Percentiles rank a stretch among this genome's conserved stretches.
Evolutionary conservation across 2,329 filamentous ascomycete genomes (phyloP).

Genomic region (Beauveria medogensis): DNA sequence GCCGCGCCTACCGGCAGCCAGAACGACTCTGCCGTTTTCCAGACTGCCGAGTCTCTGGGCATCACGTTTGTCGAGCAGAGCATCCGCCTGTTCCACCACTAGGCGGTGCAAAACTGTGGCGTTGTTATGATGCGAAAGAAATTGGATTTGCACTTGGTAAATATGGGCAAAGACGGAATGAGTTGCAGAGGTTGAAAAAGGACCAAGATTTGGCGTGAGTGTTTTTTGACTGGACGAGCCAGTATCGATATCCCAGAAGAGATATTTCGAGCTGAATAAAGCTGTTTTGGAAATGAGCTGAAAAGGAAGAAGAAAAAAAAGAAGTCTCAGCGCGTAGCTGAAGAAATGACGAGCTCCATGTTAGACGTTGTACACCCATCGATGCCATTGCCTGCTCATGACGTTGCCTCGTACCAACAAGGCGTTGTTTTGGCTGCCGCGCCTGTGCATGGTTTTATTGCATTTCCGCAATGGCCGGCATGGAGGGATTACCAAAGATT

Average conservation of each 20-base stretch:
- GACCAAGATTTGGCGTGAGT: background rate
- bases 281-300: too few species aligned
- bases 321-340: background rate
- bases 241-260: background rate
- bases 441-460: too few species aligned
- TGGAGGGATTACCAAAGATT: too few species aligned
- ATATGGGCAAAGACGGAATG: background rate
- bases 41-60: conserved; percentile 82
- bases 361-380: background rate
- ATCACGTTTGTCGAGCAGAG: conserved; percentile 96
- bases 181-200: background rate
- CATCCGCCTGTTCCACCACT: conserved; percentile 91
- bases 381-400: background rate
- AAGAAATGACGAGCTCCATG: background rate
- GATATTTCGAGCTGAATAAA: background rate
- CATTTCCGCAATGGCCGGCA: too few species aligned
- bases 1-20: conserved; percentile 87
- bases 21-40: conserved; percentile 73
- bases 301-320: too few species aligned
- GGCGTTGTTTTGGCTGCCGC: too few species aligned
- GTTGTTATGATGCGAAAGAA: too few species aligned
- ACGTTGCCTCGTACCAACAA: too few species aligned
- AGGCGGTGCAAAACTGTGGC: conserved; percentile 19
- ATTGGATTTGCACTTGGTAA: too few species aligned
- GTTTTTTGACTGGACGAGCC: background rate